Evolutionary conservation across 768 basidiomycete species (phyloP).

Genomic region (Pleurotus ostreatus): DNA sequence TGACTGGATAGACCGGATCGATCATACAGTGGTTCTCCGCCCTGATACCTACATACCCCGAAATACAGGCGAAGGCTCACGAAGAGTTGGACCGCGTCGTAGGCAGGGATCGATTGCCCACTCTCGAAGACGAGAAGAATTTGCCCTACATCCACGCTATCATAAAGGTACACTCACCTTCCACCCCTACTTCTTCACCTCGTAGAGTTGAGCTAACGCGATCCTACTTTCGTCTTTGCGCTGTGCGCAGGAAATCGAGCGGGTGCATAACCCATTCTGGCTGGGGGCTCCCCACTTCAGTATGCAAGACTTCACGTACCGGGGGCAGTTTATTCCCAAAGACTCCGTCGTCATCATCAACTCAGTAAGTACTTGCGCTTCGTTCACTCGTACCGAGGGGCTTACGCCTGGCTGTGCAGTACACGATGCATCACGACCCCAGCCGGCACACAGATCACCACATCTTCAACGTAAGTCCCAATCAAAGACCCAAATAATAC

Average conservation of each 20-base stretch:
- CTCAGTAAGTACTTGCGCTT: conserved; percentile 18
- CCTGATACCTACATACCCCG: conserved; percentile 26
- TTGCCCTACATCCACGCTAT: conserved; percentile 33
- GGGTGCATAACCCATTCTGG: conserved; percentile 34
- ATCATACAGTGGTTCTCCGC: conserved; percentile 36
- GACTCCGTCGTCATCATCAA: conserved; percentile 36
- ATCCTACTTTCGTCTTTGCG: too few species aligned
- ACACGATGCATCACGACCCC: conserved; percentile 32
- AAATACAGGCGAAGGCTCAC: conserved; percentile 23
- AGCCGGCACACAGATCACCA: conserved; percentile 35
- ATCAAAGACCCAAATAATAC: neutral
- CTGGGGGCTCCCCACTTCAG: conserved; percentile 34
- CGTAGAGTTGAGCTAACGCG: neutral
- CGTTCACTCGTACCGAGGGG: neutral
- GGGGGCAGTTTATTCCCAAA: conserved; percentile 35
- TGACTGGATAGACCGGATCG: conserved; percentile 24
- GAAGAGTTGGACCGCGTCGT: conserved; percentile 28
- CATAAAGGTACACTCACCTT: conserved; percentile 18
- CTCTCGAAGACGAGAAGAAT: conserved; percentile 24
- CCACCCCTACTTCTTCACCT: neutral
- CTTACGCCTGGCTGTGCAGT: conserved; percentile 15
- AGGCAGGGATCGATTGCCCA: conserved; percentile 24
- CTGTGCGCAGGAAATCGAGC: conserved; percentile 26
- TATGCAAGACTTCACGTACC: conserved; percentile 35
- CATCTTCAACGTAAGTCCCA: conserved; percentile 21